Conservation (phyloP, 2,329 filamentous ascomycete species). For the Xylariaceae sp. region DNA sequence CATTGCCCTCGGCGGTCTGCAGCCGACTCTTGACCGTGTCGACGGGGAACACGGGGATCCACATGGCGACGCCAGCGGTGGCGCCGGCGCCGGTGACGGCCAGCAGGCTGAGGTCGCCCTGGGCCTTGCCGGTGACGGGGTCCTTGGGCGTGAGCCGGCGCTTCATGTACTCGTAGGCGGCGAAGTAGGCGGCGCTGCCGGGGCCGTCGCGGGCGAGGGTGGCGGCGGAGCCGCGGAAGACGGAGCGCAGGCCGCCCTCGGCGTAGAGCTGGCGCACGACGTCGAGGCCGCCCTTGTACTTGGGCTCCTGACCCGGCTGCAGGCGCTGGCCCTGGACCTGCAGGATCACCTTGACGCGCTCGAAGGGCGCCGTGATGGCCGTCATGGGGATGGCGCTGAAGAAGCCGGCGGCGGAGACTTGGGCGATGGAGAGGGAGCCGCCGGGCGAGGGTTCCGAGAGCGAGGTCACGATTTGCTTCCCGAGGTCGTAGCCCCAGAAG, state of each 20-base stretch:
- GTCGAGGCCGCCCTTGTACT: constrained; percentile 81
- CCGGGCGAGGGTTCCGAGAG: constrained; percentile 56
- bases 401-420: constrained; percentile 90
- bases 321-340: constrained; percentile 92
- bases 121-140: constrained; percentile 63
- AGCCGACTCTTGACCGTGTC: constrained; percentile 94
- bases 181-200: constrained; percentile 92
- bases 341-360: constrained; percentile 96
- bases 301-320: constrained; percentile 84
- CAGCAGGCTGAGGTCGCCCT: constrained; percentile 72
- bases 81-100: constrained; percentile 86
- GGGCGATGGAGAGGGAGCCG: constrained; percentile 73
- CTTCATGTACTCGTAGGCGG: constrained; percentile 96
- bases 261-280: constrained; percentile 91
- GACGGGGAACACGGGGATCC: constrained; percentile 97
- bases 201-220: constrained; percentile 92
- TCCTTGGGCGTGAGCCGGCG: constrained; percentile 79
- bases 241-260: constrained; percentile 83
- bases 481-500: constrained; percentile 89
- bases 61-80: constrained; percentile 94
- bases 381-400: constrained; percentile 98
- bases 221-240: constrained; percentile 87
- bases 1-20: constrained; percentile 84
- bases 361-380: constrained; percentile 95
- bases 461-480: constrained; percentile 77